These are phyloP conservation scores for Stropharia rugosoannulata DNA, from an alignment of 768 basidiomycete genomes.

Conservation along the genomic window DNA sequence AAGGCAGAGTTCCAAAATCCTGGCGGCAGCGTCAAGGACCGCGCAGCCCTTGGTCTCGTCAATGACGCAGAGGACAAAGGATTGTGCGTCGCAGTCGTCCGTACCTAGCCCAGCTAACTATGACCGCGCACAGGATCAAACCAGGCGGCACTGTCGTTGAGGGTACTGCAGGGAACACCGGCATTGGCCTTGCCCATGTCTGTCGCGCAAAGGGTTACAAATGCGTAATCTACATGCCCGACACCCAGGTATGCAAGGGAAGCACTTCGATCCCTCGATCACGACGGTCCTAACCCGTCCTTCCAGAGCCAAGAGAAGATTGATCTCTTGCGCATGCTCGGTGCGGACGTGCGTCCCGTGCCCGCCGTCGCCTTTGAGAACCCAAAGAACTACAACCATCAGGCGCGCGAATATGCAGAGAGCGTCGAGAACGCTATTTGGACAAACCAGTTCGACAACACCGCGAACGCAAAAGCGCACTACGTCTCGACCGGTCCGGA, in stretches of 20 bases:
- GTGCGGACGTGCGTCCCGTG: constrained; percentile 94
- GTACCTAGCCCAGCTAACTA: background rate
- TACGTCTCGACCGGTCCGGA: constrained; percentile 93
- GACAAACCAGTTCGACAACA: constrained; percentile 99
- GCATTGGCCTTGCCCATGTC: constrained; percentile 93
- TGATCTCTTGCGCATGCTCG: constrained; percentile 94
- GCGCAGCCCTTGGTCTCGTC: constrained; percentile 89
- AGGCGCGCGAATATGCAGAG: constrained; percentile 86
- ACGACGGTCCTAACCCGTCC: background rate
- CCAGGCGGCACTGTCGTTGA: constrained; percentile 98
- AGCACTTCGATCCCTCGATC: background rate
- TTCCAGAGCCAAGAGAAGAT: constrained; percentile 95
- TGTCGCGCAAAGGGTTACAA: constrained; percentile 92
- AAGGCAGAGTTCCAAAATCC: constrained; percentile 99
- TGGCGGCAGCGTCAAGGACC: constrained; percentile 96
- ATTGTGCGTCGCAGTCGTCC: constrained; percentile 44
- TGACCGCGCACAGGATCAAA: constrained; percentile 51
- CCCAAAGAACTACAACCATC: constrained; percentile 96
- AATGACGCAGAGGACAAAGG: constrained; percentile 85
- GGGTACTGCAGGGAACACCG: constrained; percentile 98
- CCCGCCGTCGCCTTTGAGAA: constrained; percentile 97
- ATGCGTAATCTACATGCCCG: constrained; percentile 99
- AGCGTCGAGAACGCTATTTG: constrained; percentile 80
- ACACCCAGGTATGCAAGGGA: constrained; percentile 65
- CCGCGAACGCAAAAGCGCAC: constrained; percentile 86